Base-by-base conservation (phyloP, 2,329 filamentous ascomycete genomes). In the Fusarium multiceps region DNA sequence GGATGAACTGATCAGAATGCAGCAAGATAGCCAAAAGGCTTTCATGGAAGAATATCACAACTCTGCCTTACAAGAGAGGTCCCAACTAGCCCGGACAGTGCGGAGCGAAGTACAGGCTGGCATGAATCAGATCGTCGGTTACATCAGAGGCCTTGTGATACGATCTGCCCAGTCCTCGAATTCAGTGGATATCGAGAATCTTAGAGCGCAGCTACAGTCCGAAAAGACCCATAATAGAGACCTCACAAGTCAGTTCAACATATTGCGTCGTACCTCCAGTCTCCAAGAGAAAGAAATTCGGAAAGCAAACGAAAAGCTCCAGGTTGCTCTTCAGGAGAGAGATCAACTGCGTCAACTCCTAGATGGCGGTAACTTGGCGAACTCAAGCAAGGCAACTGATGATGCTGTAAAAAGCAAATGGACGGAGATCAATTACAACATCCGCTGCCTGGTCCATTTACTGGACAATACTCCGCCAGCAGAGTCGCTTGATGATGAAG, bases 361-460 rank as follows among this genome's bases (percentile, higher is more conserved):
- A 0, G 47, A 50, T 0, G 45, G 53, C 0, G 49, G 27, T 0
- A 4, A 16, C 6, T 7, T 73, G 0, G 71, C 59, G 20, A 63
- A 69, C 9, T 45, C 65, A 0, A 6, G 11, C 1, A 76, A 75
- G 34, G 3, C 27, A 16, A 60, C 63, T 0, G 75, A 76, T 4
- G 53, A 65, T 16, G 20, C 16, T 0, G 51, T 77, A 3, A 4
- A 7, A 2, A 37, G 28, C 10, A 53, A 66, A 6, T 77, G 72
- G 75, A 63, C 34, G 5, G 37, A 49, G 7, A 49, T 77, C 7
- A 1, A 11, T 5, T 76, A 71, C 28, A 72, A 64, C 16, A 69
- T 76, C 1, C 53, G 51, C 4, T 45, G 16, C 1, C 11, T 77
- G 2, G 68, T 64, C 4, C 20, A 12, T 2, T 4, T 7, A 2